A percentile compares a stretch with the other conserved stretches of the same genome.
phyloP scores from a whole-genome alignment of 331 rosid species.

The Malus hybrid region DNA sequence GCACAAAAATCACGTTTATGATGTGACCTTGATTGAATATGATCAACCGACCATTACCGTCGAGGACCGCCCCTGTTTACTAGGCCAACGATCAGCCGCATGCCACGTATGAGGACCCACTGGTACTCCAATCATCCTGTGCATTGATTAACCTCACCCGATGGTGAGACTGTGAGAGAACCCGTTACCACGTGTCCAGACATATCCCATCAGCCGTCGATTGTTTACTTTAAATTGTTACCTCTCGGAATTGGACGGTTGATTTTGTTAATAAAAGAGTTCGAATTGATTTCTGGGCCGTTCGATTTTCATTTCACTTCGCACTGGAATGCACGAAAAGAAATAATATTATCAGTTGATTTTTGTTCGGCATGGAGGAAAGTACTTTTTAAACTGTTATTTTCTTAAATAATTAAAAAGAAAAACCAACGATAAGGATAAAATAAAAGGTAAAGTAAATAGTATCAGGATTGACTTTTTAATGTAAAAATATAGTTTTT shows the following conservation, averaged over 20 bases:
- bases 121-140: neutral
- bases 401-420: too few species aligned
- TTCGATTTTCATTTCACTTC: neutral
- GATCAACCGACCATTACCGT: neutral
- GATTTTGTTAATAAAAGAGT: neutral
- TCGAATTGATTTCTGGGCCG: neutral
- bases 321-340: neutral
- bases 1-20: conserved; percentile 8
- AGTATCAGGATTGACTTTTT: too few species aligned
- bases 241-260: neutral
- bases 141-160: neutral
- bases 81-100: neutral
- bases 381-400: too few species aligned
- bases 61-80: neutral
- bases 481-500: too few species aligned
- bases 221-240: neutral
- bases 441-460: too few species aligned
- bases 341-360: too few species aligned
- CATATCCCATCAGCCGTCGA: neutral
- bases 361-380: neutral
- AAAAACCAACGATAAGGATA: too few species aligned
- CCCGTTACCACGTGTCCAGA: neutral
- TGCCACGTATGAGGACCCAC: neutral
- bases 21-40: neutral
- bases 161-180: neutral